Conservation (phyloP, 2,329 filamentous ascomycete species). For the Neofusicoccum umdonicola region DNA sequence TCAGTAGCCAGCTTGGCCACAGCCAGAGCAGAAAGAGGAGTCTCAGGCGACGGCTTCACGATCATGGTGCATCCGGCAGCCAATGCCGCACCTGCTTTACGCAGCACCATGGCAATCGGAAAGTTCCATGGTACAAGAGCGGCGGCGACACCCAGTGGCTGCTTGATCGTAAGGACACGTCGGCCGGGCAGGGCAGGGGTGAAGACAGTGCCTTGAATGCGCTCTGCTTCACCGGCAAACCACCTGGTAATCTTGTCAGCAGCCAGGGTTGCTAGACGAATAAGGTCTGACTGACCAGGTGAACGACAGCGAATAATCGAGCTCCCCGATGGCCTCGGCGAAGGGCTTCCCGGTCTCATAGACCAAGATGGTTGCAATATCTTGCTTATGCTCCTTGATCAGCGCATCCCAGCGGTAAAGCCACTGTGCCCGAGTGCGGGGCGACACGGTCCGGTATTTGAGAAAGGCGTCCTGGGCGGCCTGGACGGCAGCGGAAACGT, state of each 20-base stretch:
- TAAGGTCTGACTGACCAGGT: constrained; percentile 38
- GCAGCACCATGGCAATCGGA: constrained; percentile 64
- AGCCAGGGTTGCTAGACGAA: no score
- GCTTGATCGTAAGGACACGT: constrained; percentile 70
- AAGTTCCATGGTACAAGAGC: constrained; percentile 75
- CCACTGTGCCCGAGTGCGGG: constrained; percentile 60
- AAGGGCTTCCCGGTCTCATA: constrained; percentile 58
- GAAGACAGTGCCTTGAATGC: constrained; percentile 60
- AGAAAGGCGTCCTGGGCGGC: constrained; percentile 60
- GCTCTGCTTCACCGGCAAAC: constrained; percentile 60
- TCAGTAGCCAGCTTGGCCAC: constrained; percentile 24
- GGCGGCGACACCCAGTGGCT: constrained; percentile 67
- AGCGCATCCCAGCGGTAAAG: constrained; percentile 64
- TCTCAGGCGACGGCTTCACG: constrained; percentile 28
- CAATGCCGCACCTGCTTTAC: constrained; percentile 66
- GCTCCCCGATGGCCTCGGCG: constrained; percentile 51
- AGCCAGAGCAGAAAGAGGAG: constrained; percentile 18
- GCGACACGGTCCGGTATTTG: constrained; percentile 58
- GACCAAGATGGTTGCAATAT: constrained; percentile 62
- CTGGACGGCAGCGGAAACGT: constrained; percentile 61
- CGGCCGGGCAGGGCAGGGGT: constrained; percentile 61
- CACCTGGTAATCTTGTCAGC: constrained; percentile 28
- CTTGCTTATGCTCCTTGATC: constrained; percentile 60
- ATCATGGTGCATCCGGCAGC: constrained; percentile 75
- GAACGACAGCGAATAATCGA: constrained; percentile 54